Conservation (phyloP, 1,284 basidiomycete species). For the Singerocomus inundabilis region DNA sequence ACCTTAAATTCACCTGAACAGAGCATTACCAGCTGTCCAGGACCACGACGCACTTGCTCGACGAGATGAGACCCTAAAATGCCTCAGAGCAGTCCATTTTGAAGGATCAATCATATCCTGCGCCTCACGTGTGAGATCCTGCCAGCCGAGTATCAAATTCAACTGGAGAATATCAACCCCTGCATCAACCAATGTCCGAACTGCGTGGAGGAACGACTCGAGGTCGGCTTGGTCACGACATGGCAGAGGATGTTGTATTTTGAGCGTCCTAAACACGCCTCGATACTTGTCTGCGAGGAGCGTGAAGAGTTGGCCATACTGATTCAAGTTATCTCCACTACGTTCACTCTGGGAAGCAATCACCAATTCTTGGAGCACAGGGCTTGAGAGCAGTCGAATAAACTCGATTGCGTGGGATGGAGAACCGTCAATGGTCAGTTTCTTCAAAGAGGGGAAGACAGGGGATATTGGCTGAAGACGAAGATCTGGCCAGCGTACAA, state of each 20-base stretch:
- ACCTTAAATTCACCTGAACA: slow-evolving; percentile 4
- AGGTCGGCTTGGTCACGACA: slow-evolving; percentile 19
- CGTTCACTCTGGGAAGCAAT: slow-evolving; percentile 23
- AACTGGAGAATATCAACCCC: slow-evolving; percentile 18
- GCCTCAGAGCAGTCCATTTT: slow-evolving; percentile 17
- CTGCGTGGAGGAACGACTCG: slow-evolving; percentile 19
- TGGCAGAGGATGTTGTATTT: slow-evolving; percentile 19
- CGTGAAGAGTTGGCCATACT: slow-evolving; percentile 17
- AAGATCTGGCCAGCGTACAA: slow-evolving; percentile 25
- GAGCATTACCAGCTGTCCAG: slow-evolving; percentile 13
- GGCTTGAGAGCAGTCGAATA: slow-evolving; percentile 23
- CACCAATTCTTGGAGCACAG: slow-evolving; percentile 18
- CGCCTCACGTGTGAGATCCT: slow-evolving; percentile 19
- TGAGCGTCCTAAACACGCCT: slow-evolving; percentile 23
- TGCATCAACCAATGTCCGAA: slow-evolving; percentile 15
- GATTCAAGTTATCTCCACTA: slow-evolving; percentile 4
- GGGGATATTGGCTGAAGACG: slow-evolving; percentile 20
- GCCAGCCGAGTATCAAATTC: slow-evolving; percentile 20
- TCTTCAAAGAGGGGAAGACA: slow-evolving; percentile 26
- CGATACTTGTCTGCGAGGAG: slow-evolving; percentile 26
- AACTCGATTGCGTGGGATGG: slow-evolving; percentile 25
- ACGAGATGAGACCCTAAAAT: slow-evolving; percentile 19
- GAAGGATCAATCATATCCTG: slow-evolving; percentile 25
- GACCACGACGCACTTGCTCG: slow-evolving; percentile 12
- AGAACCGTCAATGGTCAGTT: slow-evolving; percentile 21